Percentiles rank a stretch among this genome's conserved stretches.
phyloP scores from a whole-genome alignment of 176 grass and related monocot species.

The Metroxylon sagu region DNA sequence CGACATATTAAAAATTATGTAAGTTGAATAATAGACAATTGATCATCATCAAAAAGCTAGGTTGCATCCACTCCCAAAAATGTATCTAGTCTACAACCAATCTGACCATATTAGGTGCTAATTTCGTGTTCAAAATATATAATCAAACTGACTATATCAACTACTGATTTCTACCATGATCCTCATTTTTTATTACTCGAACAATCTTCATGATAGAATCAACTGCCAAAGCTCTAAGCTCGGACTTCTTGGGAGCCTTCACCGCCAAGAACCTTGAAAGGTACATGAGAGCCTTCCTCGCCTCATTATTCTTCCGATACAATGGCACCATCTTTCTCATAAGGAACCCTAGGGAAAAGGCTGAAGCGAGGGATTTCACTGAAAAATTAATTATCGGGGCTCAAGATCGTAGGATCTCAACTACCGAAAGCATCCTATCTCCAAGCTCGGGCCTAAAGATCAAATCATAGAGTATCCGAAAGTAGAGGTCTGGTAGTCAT shows the following conservation, averaged over 20 bases:
- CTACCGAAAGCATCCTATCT: constrained; percentile 22
- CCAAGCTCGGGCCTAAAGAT: constrained; percentile 39
- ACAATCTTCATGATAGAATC: constrained; percentile 62
- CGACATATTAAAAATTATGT: too few species aligned
- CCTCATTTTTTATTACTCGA: constrained; percentile 25
- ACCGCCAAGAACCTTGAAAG: constrained; percentile 58
- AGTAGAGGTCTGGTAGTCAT: constrained; percentile 25
- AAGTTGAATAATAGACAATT: too few species aligned
- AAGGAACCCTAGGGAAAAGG: constrained; percentile 46
- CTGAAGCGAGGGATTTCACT: constrained; percentile 23
- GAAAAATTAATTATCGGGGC: constrained; percentile 25
- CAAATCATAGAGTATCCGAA: constrained; percentile 40
- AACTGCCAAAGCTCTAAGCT: constrained; percentile 51
- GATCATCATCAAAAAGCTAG: too few species aligned
- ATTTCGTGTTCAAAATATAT: too few species aligned
- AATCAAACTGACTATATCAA: too few species aligned
- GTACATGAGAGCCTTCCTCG: constrained; percentile 48
- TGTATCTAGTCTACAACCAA: too few species aligned
- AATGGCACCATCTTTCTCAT: constrained; percentile 52
- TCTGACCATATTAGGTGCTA: too few species aligned
- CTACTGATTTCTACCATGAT: not conserved
- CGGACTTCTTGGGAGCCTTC: constrained; percentile 68
- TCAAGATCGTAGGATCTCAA: constrained; percentile 51
- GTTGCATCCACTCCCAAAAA: too few species aligned
- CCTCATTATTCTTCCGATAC: constrained; percentile 37